Base-by-base conservation (phyloP, 805 yeast species). In the Lachancea kluyveri region DNA sequence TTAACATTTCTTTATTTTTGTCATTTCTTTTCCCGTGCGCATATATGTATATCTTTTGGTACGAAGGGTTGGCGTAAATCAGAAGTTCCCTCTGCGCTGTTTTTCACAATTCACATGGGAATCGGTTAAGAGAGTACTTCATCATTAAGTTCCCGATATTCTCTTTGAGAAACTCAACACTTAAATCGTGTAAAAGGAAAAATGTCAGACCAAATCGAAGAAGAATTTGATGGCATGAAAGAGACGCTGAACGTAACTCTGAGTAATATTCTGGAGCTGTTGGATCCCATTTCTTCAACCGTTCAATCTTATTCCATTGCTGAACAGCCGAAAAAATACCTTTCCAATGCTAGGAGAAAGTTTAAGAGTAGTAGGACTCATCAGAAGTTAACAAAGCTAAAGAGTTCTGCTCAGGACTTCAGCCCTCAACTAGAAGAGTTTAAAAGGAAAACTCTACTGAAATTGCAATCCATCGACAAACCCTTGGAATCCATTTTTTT, bases 401-500 rank as follows among this genome's bases (percentile, higher is more conserved):
- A 36, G 29, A 30, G 28, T 14, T 18, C 42, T 20, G 30, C 41
- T 21, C 27, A 30, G 21, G 46, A 43, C 25, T 30, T 41, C 29
- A 30, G 43, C 12, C 37, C 45, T 18, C 44, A 42, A 30, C 24
- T 53, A 8, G 50, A 43, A 13, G 50, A 49, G 18, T 40, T 48
- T 35, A 50, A 46, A 26, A 24, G 25, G 11, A 44, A 43, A 26
- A 38, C 51, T 4, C 22, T 41, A 7, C 33, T 33, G 8, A 40
- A 52, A 21, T 39, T 53, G 8, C 54, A 46, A 35, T 35, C 45
- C 7, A 31, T 52, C 8, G 60, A 54, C 33, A 31, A 31, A 20
- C 50, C 57, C 4, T 33, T 54, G 18, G 47, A 52, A 28, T 30
- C 48, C 6, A 36, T 70, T 45, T 53, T 55, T 35, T 52, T 55